A percentile compares a stretch with the other conserved stretches of the same genome.
These are phyloP conservation scores for Hypericum androsaemum DNA, from an alignment of 345 rosid species.

Conservation along the genomic window DNA sequence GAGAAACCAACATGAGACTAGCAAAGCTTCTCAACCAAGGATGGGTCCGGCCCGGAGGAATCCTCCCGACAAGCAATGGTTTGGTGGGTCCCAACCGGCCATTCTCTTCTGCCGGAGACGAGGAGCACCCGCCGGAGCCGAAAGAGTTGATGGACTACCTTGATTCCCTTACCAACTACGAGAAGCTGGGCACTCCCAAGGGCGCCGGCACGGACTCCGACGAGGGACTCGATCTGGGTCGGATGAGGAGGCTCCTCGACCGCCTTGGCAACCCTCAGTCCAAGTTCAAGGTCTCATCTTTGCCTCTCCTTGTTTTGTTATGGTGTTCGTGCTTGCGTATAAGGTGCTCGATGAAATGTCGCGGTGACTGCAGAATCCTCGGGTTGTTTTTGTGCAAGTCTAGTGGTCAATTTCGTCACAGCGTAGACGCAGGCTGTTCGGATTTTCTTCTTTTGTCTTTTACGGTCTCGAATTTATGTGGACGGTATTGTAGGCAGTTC, in stretches of 20 bases:
- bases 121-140: constrained; percentile 27
- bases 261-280: constrained; percentile 69
- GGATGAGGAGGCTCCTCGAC: constrained; percentile 67
- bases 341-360: not conserved
- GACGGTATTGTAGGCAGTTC: constrained; percentile 39
- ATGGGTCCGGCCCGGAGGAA: not conserved
- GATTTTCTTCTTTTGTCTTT: no score
- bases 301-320: not conserved
- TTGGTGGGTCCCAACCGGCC: constrained; percentile 3
- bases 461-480: not conserved
- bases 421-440: no score
- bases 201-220: constrained; percentile 82
- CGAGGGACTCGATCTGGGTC: constrained; percentile 74
- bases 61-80: not conserved
- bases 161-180: constrained; percentile 78
- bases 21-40: constrained; percentile 10
- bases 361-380: no score
- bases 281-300: constrained; percentile 51
- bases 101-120: constrained; percentile 25
- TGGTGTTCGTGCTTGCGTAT: not conserved
- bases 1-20: constrained; percentile 22
- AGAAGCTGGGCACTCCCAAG: constrained; percentile 71
- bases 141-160: constrained; percentile 48
- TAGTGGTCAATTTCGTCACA: not conserved
- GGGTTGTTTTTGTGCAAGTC: not conserved